Percentiles rank a stretch among this genome's conserved stretches.
Evolutionary conservation across 495 filamentous ascomycete genomes (phyloP).

Genomic region (Penicillium canescens): DNA sequence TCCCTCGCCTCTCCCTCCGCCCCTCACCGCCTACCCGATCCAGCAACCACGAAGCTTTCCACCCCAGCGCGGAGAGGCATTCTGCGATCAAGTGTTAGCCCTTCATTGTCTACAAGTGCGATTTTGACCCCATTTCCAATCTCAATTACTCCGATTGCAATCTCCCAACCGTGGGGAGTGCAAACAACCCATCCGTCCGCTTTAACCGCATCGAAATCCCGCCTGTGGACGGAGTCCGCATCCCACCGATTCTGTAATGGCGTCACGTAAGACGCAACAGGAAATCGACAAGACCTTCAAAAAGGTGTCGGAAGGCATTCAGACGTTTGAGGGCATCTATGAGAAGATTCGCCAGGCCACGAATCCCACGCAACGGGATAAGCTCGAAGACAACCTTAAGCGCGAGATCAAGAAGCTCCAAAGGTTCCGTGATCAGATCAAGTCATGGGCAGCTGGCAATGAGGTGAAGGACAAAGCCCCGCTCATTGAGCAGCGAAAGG

Average conservation of each 20-base stretch:
- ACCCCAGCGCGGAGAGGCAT: constrained; percentile 21
- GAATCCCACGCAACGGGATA: constrained; percentile 95
- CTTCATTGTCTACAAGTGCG: constrained; percentile 16
- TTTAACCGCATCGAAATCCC: constrained; percentile 9
- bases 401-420: constrained; percentile 99
- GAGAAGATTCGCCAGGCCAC: constrained; percentile 91
- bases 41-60: constrained; percentile 30
- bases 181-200: constrained; percentile 17
- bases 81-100: constrained; percentile 12
- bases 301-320: constrained; percentile 89
- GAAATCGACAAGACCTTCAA: constrained; percentile 99
- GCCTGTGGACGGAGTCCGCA: constrained; percentile 27
- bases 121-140: constrained; percentile 7
- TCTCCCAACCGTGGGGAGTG: constrained; percentile 20
- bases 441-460: constrained; percentile 94
- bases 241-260: constrained; percentile 58
- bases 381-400: constrained; percentile 95
- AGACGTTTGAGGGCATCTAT: constrained; percentile 87
- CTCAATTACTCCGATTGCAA: constrained; percentile 5
- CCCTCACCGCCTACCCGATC: constrained; percentile 29
- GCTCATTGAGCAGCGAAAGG: constrained; percentile 85
- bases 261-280: constrained; percentile 90
- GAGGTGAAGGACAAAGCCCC: constrained; percentile 99
- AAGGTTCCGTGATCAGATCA: constrained; percentile 95
- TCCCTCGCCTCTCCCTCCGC: constrained; percentile 4